Evolutionary conservation across 345 rosid genomes (phyloP), one percentile per base, ranked within the genome.

Genomic region (Salix koriyanagi): DNA sequence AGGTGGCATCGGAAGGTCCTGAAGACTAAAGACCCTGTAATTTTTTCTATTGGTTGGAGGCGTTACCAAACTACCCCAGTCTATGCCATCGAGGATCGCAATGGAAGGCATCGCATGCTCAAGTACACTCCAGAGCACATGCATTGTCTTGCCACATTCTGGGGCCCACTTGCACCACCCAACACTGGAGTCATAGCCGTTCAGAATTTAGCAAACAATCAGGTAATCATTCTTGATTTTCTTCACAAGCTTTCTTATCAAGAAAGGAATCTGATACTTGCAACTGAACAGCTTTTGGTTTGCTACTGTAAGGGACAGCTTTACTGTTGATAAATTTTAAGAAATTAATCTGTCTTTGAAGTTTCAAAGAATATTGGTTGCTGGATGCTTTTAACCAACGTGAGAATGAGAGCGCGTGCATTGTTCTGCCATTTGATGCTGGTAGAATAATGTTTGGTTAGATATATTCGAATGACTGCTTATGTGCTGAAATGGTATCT

Each of bases 91-190:
- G n/a, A n/a, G n/a, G n/a, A n/a, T n/a, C n/a, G n/a, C n/a, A n/a
- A n/a, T n/a, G n/a, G n/a, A n/a, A n/a, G n/a, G n/a, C n/a, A n/a
- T n/a, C n/a, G n/a, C n/a, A n/a, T n/a, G n/a, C n/a, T n/a, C n/a
- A n/a, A n/a, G n/a, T n/a, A n/a, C n/a, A n/a, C n/a, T n/a, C n/a
- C n/a, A n/a, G n/a, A n/a, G n/a, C n/a, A n/a, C 64, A 90, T 90
- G 97, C 97, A 92, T 68, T 96, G 98, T 78, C 95, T 93, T 81
- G 97, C 95, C 82, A 92, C 86, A 88, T 94, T 94, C 78, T 96
- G 97, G 97, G 99, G 97, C 71, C 99, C 98, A 72, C 94, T 94
- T 74, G 98, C 94, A 37, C 99, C 99, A 58, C 96, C 99, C 30
- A 83, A 89, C 74, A 91, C 98, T 9, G 98, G 98, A 42, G 84